Evolutionary conservation across 805 yeast genomes (phyloP), one percentile per base, ranked within the genome.

Genomic region (Isabelozyma rhagii): DNA sequence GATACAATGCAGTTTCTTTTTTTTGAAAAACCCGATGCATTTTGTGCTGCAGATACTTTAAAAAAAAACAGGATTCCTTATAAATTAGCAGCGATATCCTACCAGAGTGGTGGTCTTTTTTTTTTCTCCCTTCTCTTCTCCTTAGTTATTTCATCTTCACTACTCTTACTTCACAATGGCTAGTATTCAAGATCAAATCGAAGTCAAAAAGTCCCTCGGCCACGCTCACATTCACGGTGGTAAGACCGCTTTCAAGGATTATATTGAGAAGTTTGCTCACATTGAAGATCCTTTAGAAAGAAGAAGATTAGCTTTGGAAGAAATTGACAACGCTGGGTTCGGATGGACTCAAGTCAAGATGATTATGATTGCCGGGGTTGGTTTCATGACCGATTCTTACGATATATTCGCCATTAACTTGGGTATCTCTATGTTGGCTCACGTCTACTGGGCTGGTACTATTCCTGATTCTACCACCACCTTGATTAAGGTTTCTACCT

Each of bases 341-440:
- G 89, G 92, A 51, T 85, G 91, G 94, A 85, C 87, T 62, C 94
- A 88, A 62, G 69, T 87, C 47, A 82, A 89, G 71, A 87, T 90
- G 76, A 87, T 89, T 60, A 66, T 81, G 69, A 90, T 89, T 65
- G 96, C 96, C 71, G 75, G 97, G 77, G 94, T 90, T 56, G 97
- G 97, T 67, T 90, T 90, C 82, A 69, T 91, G 71, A 90, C 96
- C 28, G 97, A 90, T 72, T 83, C 97, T 49, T 90, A 91, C 70
- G 97, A 91, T 77, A 88, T 91, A 58, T 91, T 90, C 62, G 92
- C 97, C 57, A 90, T 90, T 60, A 88, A 87, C 71, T 74, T 90
- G 74, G 93, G 87, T 68, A 72, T 88, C 48, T 63, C 92, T 47
- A 89, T 90, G 92, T 70, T 90, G 79, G 68, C 81, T 34, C 83